Evolutionary conservation across 1,284 basidiomycete species (phyloP), one percentile per base, ranked within the genome.

Genomic region (Anthracocystis walkeri): DNA sequence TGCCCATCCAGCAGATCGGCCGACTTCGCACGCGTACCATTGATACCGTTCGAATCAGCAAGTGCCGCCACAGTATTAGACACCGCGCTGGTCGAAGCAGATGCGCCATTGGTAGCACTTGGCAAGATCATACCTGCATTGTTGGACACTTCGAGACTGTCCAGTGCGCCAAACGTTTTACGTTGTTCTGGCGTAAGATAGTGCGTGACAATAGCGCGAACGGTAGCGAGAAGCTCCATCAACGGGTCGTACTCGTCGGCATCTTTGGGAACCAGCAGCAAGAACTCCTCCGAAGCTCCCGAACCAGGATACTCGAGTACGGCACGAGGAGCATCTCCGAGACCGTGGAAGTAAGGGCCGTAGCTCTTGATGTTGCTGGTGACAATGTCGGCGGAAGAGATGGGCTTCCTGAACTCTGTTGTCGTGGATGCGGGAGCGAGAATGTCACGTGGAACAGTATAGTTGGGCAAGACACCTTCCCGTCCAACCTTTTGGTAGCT

Each of bases 181-280:
- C 61, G 67, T 41, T 78, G 72, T 41, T 76, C 77, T 0, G 56
- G 48, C 0, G 78, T 73, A 29, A 84, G 60, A 44, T 80, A 84
- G 61, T 78, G 63, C 2, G 75, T 68, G 4, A 74, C 82, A 44
- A 84, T 82, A 23, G 69, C 70, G 4, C 73, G 51, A 4, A 84
- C 80, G 7, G 77, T 68, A 1, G 77, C 69, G 2, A 84, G 72
- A 0, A 84, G 71, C 54, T 84, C 83, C 35, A 81, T 74, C 21
- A 84, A 51, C 7, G 83, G 83, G 40, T 84, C 83, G 54, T 84
- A 84, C 54, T 84, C 83, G 58, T 84, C 82, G 2, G 58, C 27
- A 41, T 81, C 79, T 21, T 75, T 72, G n/a, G 83, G 81, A 0
- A 81, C 81, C 4, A 84, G 57, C 16, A 84, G 73, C 20, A 75